Evolutionary conservation across 2,329 filamentous ascomycete species (phyloP).

Genomic region (Aspergillus tanneri): DNA sequence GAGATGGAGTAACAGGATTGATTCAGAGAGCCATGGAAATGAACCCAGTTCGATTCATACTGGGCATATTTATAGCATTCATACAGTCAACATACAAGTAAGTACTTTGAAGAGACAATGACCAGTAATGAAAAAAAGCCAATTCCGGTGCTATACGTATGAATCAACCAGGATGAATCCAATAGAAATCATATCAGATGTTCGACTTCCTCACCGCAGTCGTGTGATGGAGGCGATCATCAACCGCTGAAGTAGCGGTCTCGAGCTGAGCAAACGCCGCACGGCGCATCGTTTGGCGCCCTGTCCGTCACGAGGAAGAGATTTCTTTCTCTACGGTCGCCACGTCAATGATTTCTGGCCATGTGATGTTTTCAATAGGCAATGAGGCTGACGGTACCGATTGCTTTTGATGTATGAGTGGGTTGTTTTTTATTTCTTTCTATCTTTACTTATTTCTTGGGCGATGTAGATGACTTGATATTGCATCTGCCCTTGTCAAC

Average conservation of each 20-base stretch:
- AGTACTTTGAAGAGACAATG: too few relatives aligned
- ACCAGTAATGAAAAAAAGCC: too few relatives aligned
- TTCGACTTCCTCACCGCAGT: conserved; percentile 11
- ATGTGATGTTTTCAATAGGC: conserved; percentile 4
- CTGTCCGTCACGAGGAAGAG: conserved; percentile 10
- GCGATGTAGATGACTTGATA: background rate
- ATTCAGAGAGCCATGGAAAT: too few relatives aligned
- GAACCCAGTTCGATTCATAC: too few relatives aligned
- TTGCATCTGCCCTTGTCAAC: too few relatives aligned
- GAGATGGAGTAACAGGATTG: too few relatives aligned
- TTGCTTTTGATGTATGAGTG: background rate
- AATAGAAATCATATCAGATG: conserved; percentile 10
- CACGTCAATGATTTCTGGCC: conserved; percentile 10
- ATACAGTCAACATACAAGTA: too few relatives aligned
- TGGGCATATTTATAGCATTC: too few relatives aligned
- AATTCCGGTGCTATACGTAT: too few relatives aligned
- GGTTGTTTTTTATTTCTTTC: background rate
- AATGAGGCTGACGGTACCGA: conserved; percentile 7
- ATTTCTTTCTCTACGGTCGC: conserved; percentile 2
- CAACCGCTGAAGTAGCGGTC: conserved; percentile 21
- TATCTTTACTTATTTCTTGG: background rate
- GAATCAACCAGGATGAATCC: conserved; percentile 1
- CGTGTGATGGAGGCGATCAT: conserved; percentile 20
- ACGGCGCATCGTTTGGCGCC: conserved; percentile 9
- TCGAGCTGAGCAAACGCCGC: conserved; percentile 10